These are phyloP conservation scores for Fusarium heterosporum DNA, from an alignment of 2,329 filamentous ascomycete genomes.

Conservation along the genomic window DNA sequence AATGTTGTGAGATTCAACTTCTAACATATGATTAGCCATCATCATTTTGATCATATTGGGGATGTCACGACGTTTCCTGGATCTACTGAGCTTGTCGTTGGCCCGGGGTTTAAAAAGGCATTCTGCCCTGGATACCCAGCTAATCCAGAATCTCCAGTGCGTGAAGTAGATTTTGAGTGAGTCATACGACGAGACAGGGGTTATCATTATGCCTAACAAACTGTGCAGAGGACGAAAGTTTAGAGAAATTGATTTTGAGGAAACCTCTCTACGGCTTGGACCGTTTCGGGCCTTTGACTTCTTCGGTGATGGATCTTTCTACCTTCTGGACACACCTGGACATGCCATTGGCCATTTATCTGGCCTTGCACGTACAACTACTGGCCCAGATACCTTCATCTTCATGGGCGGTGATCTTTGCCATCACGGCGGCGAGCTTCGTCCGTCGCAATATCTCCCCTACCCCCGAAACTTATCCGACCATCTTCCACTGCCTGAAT, in stretches of 20 bases:
- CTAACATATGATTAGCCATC: too few species aligned
- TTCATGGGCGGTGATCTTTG: constrained; percentile 25
- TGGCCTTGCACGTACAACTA: constrained; percentile 27
- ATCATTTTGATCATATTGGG: constrained; percentile 33
- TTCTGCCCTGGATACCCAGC: constrained; percentile 33
- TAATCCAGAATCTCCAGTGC: not conserved
- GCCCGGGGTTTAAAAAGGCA: constrained; percentile 25
- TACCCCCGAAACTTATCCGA: constrained; percentile 1
- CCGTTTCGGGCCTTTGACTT: constrained; percentile 28
- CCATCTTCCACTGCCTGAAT: constrained; percentile 6
- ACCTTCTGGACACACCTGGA: constrained; percentile 28
- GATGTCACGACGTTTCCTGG: constrained; percentile 28
- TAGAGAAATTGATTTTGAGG: constrained; percentile 22
- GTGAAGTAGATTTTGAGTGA: constrained; percentile 27
- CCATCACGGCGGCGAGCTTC: constrained; percentile 17
- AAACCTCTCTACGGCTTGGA: not conserved
- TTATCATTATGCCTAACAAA: not conserved
- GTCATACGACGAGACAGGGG: not conserved
- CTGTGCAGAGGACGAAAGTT: not conserved
- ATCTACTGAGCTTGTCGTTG: constrained; percentile 27
- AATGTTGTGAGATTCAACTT: accelerated
- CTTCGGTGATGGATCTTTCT: constrained; percentile 32
- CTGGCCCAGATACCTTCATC: not conserved
- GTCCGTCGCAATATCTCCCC: constrained; percentile 8
- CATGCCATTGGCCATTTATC: constrained; percentile 24